phyloP scores from a whole-genome alignment of 441 rosid species.

The Corymbia calophylla region DNA sequence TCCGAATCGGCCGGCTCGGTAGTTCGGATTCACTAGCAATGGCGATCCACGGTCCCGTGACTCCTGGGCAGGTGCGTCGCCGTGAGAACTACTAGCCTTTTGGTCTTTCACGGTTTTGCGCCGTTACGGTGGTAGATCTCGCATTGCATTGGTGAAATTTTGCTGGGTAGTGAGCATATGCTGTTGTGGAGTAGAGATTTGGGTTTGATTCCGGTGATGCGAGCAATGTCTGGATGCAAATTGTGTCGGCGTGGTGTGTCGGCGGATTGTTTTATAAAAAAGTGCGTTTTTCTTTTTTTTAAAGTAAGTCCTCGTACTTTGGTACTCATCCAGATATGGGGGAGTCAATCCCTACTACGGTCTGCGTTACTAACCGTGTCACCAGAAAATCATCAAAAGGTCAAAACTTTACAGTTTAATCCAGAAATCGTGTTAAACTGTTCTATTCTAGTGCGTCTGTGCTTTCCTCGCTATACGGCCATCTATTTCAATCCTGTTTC shows the following conservation, averaged over 20 bases:
- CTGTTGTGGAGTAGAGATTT: background rate
- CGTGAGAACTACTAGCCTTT: background rate
- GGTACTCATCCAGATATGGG: background rate
- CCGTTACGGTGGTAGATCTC: constrained; percentile 1
- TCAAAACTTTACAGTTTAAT: background rate
- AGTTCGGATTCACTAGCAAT: constrained; percentile 10
- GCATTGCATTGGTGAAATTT: background rate
- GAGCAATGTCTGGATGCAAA: background rate
- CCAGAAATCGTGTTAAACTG: background rate
- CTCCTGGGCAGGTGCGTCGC: constrained; percentile 74
- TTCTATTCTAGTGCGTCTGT: background rate
- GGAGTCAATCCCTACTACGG: background rate
- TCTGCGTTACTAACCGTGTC: background rate
- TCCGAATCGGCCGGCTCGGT: background rate
- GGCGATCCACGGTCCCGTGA: constrained; percentile 52
- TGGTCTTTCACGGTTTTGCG: background rate
- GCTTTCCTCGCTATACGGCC: background rate
- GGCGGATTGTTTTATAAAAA: background rate
- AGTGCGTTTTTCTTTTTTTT: background rate
- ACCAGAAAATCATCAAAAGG: background rate
- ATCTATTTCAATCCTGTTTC: background rate
- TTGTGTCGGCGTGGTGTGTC: background rate
- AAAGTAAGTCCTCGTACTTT: background rate
- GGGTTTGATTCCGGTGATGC: background rate
- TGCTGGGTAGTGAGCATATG: background rate